phyloP scores from a whole-genome alignment of 2,329 filamentous ascomycete genomes.

The Pyrenochaeta sp. region DNA sequence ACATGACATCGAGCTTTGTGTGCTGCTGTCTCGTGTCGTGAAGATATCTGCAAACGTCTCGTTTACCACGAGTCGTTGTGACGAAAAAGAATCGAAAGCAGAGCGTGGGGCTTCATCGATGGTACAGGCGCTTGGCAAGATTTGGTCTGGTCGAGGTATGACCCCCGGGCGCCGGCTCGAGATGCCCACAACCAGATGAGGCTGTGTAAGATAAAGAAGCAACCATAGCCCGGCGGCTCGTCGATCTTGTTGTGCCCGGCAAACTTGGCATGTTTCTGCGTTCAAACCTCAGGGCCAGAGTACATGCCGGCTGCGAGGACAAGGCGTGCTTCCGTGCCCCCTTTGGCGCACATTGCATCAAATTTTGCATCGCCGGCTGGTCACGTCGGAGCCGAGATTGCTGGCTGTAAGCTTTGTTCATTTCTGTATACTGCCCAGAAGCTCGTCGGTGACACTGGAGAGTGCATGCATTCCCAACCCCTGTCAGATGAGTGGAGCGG shows the following conservation, averaged over 20 bases:
- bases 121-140: slow-evolving; percentile 13
- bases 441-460: slow-evolving; percentile 31
- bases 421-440: slow-evolving; percentile 24
- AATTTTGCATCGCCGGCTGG: slow-evolving; percentile 1
- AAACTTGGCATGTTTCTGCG: slow-evolving; percentile 12
- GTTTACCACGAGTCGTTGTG: not conserved
- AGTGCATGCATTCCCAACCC: slow-evolving; percentile 22
- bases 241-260: slow-evolving; percentile 16
- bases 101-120: slow-evolving; percentile 11
- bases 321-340: slow-evolving; percentile 11
- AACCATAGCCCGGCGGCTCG: slow-evolving; percentile 15
- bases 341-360: not conserved
- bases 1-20: too few species aligned
- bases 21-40: not conserved
- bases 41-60: not conserved
- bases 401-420: slow-evolving; percentile 10
- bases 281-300: not conserved
- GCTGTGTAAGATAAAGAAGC: slow-evolving; percentile 41
- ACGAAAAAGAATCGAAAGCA: slow-evolving; percentile 10
- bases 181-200: slow-evolving; percentile 22
- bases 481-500: slow-evolving; percentile 25
- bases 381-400: slow-evolving; percentile 6
- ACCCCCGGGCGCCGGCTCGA: slow-evolving; percentile 8
- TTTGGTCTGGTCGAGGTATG: slow-evolving; percentile 10
- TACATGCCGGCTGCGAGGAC: slow-evolving; percentile 2